A percentile compares a stretch with the other conserved stretches of the same genome.
Conservation (phyloP, 306 rosid genomes). For the Trichosanthes truncata region DNA sequence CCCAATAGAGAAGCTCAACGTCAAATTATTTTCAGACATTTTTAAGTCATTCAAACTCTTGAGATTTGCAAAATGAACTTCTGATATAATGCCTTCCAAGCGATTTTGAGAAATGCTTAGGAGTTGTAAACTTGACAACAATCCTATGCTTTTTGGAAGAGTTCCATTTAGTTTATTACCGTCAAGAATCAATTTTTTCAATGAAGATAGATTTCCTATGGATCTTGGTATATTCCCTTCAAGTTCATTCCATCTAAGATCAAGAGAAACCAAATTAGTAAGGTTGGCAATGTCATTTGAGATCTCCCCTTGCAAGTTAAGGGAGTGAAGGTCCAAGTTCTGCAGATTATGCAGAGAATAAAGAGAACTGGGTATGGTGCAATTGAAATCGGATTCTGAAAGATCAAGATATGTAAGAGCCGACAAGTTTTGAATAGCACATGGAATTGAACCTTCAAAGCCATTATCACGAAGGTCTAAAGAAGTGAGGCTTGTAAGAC, state of each 20-base stretch:
- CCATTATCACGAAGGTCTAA: not conserved
- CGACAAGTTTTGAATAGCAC: not conserved
- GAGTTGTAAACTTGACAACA: not conserved
- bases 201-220: not conserved
- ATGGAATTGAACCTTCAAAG: not conserved
- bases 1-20: not conserved
- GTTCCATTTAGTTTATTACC: slow-evolving; percentile 2
- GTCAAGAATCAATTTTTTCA: not conserved
- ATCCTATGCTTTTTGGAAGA: slow-evolving; percentile 4
- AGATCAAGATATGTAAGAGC: not conserved
- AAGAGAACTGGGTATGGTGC: not conserved
- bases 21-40: not conserved
- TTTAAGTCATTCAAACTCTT: not conserved
- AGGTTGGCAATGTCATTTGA: not conserved
- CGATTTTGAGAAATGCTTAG: not conserved
- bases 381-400: no score
- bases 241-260: not conserved
- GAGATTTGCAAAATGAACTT: not conserved
- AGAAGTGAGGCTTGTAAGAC: not conserved
- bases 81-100: not conserved
- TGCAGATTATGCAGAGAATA: not conserved
- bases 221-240: not conserved
- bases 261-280: not conserved
- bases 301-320: not conserved
- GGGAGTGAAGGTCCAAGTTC: not conserved